A percentile compares a stretch with the other conserved stretches of the same genome.
phyloP scores from a whole-genome alignment of 768 basidiomycete genomes.

The Tulasnella sp. region DNA sequence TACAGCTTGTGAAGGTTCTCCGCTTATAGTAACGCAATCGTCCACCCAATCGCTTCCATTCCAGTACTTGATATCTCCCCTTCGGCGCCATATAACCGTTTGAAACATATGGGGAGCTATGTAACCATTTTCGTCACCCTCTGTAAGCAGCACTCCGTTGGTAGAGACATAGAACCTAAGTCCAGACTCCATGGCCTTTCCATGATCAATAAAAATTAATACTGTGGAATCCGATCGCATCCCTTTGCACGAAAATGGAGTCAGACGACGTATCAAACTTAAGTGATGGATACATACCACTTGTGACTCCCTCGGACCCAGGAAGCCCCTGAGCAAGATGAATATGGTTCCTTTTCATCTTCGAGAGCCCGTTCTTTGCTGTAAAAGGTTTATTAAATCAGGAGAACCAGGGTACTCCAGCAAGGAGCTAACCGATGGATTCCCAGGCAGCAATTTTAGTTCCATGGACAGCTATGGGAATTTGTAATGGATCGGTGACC shows the following conservation, averaged over 20 bases:
- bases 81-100: constrained; percentile 31
- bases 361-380: constrained; percentile 64
- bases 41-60: constrained; percentile 10
- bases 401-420: not conserved
- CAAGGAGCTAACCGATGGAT: constrained; percentile 40
- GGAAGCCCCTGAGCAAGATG: constrained; percentile 75
- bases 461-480: constrained; percentile 76
- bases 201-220: constrained; percentile 68
- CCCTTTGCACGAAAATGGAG: constrained; percentile 41
- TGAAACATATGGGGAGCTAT: constrained; percentile 52
- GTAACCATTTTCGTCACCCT: constrained; percentile 54
- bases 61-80: constrained; percentile 7
- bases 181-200: constrained; percentile 48
- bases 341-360: constrained; percentile 82
- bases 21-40: not conserved
- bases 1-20: not conserved
- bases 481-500: constrained; percentile 43
- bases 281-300: constrained; percentile 38
- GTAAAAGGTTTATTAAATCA: constrained; percentile 4
- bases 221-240: constrained; percentile 70
- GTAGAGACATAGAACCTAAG: constrained; percentile 64
- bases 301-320: constrained; percentile 48
- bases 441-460: constrained; percentile 60
- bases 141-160: constrained; percentile 82
- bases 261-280: constrained; percentile 10